Percentiles rank a stretch among this genome's conserved stretches.
These are phyloP conservation scores for Arthroderma sp. DNA, from an alignment of 2,329 filamentous ascomycete species.

Conservation along the genomic window DNA sequence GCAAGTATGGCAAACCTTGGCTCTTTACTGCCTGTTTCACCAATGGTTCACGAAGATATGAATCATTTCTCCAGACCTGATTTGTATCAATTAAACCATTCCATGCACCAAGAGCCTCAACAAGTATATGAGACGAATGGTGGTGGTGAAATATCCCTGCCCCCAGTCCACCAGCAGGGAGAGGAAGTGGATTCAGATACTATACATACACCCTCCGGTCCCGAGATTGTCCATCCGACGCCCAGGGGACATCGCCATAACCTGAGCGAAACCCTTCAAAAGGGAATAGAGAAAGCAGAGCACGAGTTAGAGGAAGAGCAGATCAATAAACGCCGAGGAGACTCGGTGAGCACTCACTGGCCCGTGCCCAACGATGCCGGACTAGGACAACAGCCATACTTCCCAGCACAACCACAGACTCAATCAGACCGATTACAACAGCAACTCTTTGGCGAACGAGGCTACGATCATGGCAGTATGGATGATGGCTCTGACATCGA, in stretches of 20 bases:
- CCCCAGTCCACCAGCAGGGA: neutral
- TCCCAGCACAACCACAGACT: slow-evolving; percentile 5
- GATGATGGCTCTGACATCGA: slow-evolving; percentile 54
- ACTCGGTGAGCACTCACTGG: slow-evolving; percentile 25
- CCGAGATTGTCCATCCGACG: slow-evolving; percentile 46
- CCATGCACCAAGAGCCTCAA: slow-evolving; percentile 12
- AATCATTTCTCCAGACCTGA: slow-evolving; percentile 20
- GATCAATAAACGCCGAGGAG: slow-evolving; percentile 46
- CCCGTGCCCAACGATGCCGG: slow-evolving; percentile 21
- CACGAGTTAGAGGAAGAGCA: slow-evolving; percentile 71
- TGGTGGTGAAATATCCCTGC: slow-evolving; percentile 1
- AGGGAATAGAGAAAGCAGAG: slow-evolving; percentile 72
- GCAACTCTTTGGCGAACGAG: slow-evolving; percentile 22
- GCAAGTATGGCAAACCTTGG: slow-evolving; percentile 30
- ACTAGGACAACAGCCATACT: slow-evolving; percentile 11
- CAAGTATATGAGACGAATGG: slow-evolving; percentile 5
- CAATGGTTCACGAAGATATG: slow-evolving; percentile 43
- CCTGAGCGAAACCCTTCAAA: slow-evolving; percentile 63
- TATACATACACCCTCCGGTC: slow-evolving; percentile 9
- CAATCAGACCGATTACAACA: slow-evolving; percentile 20
- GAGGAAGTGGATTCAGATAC: slow-evolving; percentile 9
- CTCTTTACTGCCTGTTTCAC: slow-evolving; percentile 48
- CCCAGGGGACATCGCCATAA: slow-evolving; percentile 56
- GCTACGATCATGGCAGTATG: slow-evolving; percentile 16
- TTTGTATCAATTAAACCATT: slow-evolving; percentile 4